Percentiles rank a stretch among this genome's conserved stretches.
These are phyloP conservation scores for Colletotrichum sp. DNA, from an alignment of 2,329 filamentous ascomycete genomes.

Conservation along the genomic window DNA sequence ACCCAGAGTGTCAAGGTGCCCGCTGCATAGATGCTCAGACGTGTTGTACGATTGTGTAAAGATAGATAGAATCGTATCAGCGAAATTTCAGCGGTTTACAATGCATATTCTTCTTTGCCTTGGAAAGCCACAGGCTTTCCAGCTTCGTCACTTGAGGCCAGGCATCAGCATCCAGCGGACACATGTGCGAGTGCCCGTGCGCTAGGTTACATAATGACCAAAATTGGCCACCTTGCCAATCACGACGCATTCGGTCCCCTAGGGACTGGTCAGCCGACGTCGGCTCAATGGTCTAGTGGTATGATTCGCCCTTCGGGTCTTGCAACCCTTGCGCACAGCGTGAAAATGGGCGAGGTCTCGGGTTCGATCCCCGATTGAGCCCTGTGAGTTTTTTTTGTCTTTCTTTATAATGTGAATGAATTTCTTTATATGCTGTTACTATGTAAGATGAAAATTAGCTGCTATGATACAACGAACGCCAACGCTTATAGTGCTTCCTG, in stretches of 20 bases:
- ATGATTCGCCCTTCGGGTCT: constrained; percentile 20
- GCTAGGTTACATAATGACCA: background rate
- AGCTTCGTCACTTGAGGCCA: background rate
- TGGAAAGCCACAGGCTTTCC: background rate
- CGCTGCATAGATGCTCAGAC: background rate
- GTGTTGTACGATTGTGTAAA: background rate
- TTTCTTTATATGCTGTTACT: accelerated
- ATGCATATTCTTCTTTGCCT: background rate
- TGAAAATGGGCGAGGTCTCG: constrained; percentile 16
- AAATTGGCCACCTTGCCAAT: background rate
- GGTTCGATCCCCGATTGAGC: constrained; percentile 20
- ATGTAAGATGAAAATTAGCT: accelerated
- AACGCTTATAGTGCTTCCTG: no score
- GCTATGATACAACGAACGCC: no score
- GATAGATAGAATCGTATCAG: background rate
- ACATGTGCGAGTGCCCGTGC: background rate
- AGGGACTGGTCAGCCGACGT: background rate
- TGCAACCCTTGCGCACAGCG: background rate
- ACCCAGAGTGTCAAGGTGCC: background rate
- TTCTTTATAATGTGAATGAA: accelerated
- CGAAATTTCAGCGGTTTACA: background rate
- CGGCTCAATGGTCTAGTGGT: constrained; percentile 21
- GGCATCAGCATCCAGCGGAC: background rate
- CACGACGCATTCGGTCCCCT: background rate
- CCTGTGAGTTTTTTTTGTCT: background rate